These are phyloP conservation scores for Davidsoniella australis DNA, from an alignment of 2,329 filamentous ascomycete genomes.

Conservation along the genomic window DNA sequence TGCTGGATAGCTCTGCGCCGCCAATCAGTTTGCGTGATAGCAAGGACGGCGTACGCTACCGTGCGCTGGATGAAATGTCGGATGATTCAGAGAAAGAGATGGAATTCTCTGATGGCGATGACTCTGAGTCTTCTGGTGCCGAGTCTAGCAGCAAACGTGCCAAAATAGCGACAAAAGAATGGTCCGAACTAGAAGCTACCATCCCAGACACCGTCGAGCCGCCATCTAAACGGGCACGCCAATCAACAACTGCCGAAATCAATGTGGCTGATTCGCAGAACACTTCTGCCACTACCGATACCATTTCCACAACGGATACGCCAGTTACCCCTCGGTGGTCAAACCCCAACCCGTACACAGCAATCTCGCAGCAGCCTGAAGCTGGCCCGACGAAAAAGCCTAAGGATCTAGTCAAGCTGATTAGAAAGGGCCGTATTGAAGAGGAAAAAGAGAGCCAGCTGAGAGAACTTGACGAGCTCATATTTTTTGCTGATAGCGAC, in stretches of 20 bases:
- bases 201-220: slow-evolving; percentile 20
- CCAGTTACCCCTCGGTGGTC: slow-evolving; percentile 59
- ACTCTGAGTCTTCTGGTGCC: slow-evolving; percentile 18
- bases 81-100: slow-evolving; percentile 48
- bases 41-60: slow-evolving; percentile 32
- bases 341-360: slow-evolving; percentile 88
- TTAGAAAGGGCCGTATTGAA: slow-evolving; percentile 70
- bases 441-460: slow-evolving; percentile 32
- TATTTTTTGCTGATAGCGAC: slow-evolving; percentile 60
- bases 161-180: not conserved
- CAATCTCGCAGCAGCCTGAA: slow-evolving; percentile 56
- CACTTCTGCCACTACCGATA: not conserved
- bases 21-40: slow-evolving; percentile 31
- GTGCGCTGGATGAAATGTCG: slow-evolving; percentile 38
- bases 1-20: slow-evolving; percentile 24
- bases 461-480: slow-evolving; percentile 62
- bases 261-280: not conserved
- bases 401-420: slow-evolving; percentile 75
- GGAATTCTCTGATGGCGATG: slow-evolving; percentile 38
- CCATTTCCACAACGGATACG: not conserved
- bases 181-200: not conserved
- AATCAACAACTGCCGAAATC: slow-evolving; percentile 17
- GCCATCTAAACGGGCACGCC: slow-evolving; percentile 27
- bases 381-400: slow-evolving; percentile 51
- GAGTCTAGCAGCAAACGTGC: not conserved